Base-by-base conservation (phyloP, 73 alveolate genomes). In the Stentor coeruleus region DNA sequence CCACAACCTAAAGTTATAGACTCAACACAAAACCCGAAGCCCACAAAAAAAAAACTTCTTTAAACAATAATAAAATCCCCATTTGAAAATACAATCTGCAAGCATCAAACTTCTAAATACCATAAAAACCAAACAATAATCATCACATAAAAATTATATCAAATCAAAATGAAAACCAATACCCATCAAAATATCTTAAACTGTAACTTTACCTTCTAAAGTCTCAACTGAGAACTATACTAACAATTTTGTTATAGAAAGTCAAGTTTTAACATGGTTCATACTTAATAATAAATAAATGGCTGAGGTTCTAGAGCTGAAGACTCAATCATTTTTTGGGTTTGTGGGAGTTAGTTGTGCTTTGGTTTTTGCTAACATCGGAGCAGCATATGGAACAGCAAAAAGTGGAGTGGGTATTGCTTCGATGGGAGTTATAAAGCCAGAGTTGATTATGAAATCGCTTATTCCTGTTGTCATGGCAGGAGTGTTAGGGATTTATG, bases 291-390 rank as follows among this genome's bases (percentile, higher is more conserved):
- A 31, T 58, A 37, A 4, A 58, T 35, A 77, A 39, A 41, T 31
- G 55, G 42, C 58, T 30, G 86, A 82, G 57, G 39, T 35, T n/a
- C n/a, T n/a, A n/a, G n/a, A n/a, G n/a, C n/a, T n/a, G n/a, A 39
- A 77, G 2, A 88, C 88, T 28, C 88, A 93, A 28, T 58, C 93
- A 33, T 95, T 95, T 98, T 97, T 89, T 90, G 99, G 99, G 74
- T 96, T 85, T 89, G 90, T 95, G 89, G 99, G 99, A 59, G 98
- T 97, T 38, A 93, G 99, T 39, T 80, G 95, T 72, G 98, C 99
- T 35, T 82, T 94, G 86, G 94, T 90, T 57, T 90, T 94, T 88
- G 98, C 99, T 77, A 94, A 92, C 87, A 83, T 92, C 42, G 97
- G 97, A 20, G 96, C 97, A 3, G 94, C 96, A 33, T 88, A 88